These are phyloP conservation scores for Panaeolus cyanescens DNA, from an alignment of 768 basidiomycete genomes.

Conservation along the genomic window DNA sequence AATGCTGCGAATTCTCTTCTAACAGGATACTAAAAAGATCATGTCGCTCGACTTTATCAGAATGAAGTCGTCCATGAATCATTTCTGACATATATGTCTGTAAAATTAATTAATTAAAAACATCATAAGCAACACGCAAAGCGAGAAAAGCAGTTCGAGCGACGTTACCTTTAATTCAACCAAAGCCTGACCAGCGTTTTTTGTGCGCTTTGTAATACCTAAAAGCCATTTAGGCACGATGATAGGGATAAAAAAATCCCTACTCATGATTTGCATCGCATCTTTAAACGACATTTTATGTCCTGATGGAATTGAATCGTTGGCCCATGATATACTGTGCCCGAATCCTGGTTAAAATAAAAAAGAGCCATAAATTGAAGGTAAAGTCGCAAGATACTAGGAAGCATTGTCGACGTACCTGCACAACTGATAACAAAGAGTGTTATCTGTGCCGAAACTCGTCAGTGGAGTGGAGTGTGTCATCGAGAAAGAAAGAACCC, in stretches of 20 bases:
- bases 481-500: constrained; percentile 8
- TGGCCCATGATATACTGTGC: constrained; percentile 44
- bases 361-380: background rate
- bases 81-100: constrained; percentile 52
- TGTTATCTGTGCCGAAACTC: constrained; percentile 37
- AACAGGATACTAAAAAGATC: constrained; percentile 58
- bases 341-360: constrained; percentile 41
- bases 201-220: constrained; percentile 28
- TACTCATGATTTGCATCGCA: constrained; percentile 39
- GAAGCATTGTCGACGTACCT: constrained; percentile 25
- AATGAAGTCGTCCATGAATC: constrained; percentile 43
- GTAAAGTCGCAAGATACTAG: background rate
- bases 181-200: constrained; percentile 34
- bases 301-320: constrained; percentile 36
- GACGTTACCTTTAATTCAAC: constrained; percentile 30
- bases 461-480: background rate
- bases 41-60: constrained; percentile 40
- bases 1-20: constrained; percentile 42
- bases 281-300: constrained; percentile 47
- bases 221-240: constrained; percentile 35
- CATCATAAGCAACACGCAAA: background rate
- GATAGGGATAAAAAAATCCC: constrained; percentile 31
- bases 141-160: background rate
- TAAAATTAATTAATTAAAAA: background rate
- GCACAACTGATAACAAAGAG: constrained; percentile 53